phyloP scores from a whole-genome alignment of 2,329 filamentous ascomycete species.

The Trichoderma lentiforme region DNA sequence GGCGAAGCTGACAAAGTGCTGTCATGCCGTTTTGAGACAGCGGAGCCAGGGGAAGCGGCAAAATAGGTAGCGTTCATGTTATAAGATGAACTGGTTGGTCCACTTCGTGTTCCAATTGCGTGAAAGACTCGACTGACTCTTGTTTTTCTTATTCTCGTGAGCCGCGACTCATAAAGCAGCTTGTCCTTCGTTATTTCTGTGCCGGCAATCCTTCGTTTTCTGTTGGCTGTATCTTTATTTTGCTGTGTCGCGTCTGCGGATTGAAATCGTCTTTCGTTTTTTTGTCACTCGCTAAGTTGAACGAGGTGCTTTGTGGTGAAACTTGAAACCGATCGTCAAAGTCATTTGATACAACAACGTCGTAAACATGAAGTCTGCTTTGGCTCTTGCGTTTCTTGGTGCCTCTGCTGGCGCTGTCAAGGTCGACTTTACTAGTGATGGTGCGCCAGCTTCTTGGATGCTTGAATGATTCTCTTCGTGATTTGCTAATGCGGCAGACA shows the following conservation, averaged over 20 bases:
- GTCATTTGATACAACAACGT: background rate
- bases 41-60: background rate
- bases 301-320: background rate
- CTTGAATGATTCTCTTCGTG: background rate
- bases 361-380: background rate
- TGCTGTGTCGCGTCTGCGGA: background rate
- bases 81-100: constrained; percentile 4
- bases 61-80: too few relatives aligned
- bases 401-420: constrained; percentile 7
- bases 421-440: background rate
- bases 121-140: background rate
- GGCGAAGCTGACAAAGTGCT: background rate
- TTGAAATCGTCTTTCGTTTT: background rate
- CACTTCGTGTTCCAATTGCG: background rate
- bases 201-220: background rate
- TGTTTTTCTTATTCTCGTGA: background rate
- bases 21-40: background rate
- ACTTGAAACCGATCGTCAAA: background rate
- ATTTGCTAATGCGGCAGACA: background rate
- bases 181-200: constrained; percentile 1
- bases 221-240: background rate
- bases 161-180: background rate
- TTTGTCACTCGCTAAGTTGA: background rate
- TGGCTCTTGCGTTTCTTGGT: constrained; percentile 12
- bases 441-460: background rate